Percentiles rank a stretch among this genome's conserved stretches.
Evolutionary conservation across 257 asterid genomes (phyloP).

Genomic region (Gardenia jasminoides): DNA sequence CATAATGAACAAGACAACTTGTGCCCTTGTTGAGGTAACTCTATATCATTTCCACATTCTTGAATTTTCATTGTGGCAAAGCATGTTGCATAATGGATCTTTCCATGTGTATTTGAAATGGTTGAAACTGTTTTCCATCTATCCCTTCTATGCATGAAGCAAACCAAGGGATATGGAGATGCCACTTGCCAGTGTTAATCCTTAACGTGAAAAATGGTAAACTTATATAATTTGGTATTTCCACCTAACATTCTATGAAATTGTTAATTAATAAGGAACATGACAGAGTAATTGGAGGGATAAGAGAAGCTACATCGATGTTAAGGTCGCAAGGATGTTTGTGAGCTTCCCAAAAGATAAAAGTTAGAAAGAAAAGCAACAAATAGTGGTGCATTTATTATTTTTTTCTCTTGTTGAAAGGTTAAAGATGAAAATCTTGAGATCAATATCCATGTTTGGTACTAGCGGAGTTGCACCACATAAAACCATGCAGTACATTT

Average conservation of each 20-base stretch:
- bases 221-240: background rate
- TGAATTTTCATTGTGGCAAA: no score
- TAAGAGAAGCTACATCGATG: background rate
- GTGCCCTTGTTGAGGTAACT: conserved; percentile 67
- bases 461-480: background rate
- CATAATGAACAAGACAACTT: conserved; percentile 58
- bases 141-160: background rate
- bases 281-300: background rate
- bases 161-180: background rate
- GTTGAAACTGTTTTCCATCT: background rate
- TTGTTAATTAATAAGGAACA: background rate
- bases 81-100: background rate
- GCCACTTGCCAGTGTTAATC: background rate
- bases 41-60: background rate
- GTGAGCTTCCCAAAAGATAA: background rate
- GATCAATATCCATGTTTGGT: background rate
- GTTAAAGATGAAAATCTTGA: background rate
- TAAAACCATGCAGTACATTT: background rate
- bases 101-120: no score
- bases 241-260: background rate
- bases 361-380: background rate
- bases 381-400: background rate
- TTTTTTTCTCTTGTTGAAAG: background rate
- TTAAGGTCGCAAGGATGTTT: background rate
- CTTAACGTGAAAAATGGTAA: background rate